A percentile compares a stretch with the other conserved stretches of the same genome.
Conservation (phyloP, 805 yeast genomes). For the Starmerella riodocensis region DNA sequence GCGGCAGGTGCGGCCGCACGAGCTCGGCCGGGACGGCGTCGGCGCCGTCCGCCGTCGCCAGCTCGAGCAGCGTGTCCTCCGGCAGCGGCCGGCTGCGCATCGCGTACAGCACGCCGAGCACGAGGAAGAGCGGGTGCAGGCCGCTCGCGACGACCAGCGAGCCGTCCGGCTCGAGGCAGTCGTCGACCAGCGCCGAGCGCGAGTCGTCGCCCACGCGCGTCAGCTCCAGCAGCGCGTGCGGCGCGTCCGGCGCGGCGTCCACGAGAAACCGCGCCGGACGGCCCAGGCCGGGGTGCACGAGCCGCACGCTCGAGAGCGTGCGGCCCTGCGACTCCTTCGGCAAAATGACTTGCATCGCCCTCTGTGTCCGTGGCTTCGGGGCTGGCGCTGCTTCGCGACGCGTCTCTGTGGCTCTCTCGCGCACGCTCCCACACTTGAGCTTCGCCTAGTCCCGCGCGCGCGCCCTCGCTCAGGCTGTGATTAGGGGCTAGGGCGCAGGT, state of each 20-base stretch:
- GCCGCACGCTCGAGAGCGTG: conserved; percentile 7
- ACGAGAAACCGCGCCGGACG: conserved; percentile 17
- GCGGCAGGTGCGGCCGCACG: conserved; percentile 5
- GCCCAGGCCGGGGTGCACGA: conserved; percentile 22
- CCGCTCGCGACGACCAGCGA: conserved; percentile 22
- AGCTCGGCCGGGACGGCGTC: conserved; percentile 12
- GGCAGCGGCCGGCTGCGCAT: conserved; percentile 18
- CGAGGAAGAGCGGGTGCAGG: conserved; percentile 22
- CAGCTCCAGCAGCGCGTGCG: conserved; percentile 19
- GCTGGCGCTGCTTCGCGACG: too few species aligned
- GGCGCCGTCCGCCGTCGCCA: conserved; percentile 9
- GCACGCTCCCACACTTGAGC: too few species aligned
- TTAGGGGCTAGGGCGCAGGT: too few species aligned
- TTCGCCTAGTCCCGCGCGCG: too few species aligned
- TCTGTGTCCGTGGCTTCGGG: too few species aligned
- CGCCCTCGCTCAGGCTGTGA: too few species aligned
- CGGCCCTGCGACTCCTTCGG: conserved; percentile 14
- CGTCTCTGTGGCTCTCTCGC: too few species aligned
- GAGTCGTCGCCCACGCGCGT: conserved; percentile 14
- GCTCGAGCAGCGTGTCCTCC: conserved; percentile 22
- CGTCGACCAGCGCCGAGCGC: conserved; percentile 14
- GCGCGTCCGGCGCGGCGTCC: conserved; percentile 5
- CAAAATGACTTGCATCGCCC: conserved; percentile 13
- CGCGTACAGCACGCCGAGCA: conserved; percentile 19
- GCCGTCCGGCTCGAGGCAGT: conserved; percentile 17